Evolutionary conservation across 495 filamentous ascomycete species (phyloP).

Genomic region (Neurospora intermedia): DNA sequence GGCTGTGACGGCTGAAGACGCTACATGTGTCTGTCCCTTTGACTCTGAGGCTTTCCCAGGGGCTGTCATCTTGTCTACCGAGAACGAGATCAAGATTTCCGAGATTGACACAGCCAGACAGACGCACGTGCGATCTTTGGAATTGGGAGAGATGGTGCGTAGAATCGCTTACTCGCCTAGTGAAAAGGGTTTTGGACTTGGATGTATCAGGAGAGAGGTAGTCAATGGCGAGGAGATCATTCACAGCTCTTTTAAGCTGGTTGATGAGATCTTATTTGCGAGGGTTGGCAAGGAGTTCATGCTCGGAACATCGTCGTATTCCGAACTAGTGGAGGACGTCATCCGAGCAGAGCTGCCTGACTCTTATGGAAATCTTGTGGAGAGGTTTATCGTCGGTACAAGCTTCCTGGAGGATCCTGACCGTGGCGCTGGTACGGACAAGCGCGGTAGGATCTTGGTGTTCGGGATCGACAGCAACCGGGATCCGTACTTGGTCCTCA

Average conservation of each 20-base stretch:
- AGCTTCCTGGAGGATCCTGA: slow-evolving; percentile 56
- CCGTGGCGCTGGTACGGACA: slow-evolving; percentile 20
- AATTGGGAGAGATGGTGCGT: slow-evolving; percentile 71
- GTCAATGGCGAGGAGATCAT: slow-evolving; percentile 36
- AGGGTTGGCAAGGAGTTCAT: slow-evolving; percentile 30
- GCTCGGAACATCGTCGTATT: slow-evolving; percentile 40
- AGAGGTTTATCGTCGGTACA: slow-evolving; percentile 85
- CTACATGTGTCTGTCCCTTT: slow-evolving; percentile 70
- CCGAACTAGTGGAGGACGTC: slow-evolving; percentile 78
- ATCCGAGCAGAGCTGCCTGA: slow-evolving; percentile 65
- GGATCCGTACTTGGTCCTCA: slow-evolving; percentile 54
- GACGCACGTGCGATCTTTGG: slow-evolving; percentile 74
- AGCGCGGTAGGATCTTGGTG: slow-evolving; percentile 69
- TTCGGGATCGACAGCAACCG: slow-evolving; percentile 70
- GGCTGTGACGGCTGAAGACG: slow-evolving; percentile 85
- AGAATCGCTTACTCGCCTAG: slow-evolving; percentile 74
- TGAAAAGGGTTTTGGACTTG: slow-evolving; percentile 76
- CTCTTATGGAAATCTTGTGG: slow-evolving; percentile 49
- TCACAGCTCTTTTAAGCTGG: slow-evolving; percentile 38
- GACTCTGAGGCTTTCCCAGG: slow-evolving; percentile 70
- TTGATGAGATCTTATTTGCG: slow-evolving; percentile 42
- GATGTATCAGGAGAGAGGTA: slow-evolving; percentile 60
- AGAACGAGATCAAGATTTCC: slow-evolving; percentile 66
- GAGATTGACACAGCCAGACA: slow-evolving; percentile 73
- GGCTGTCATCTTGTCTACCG: slow-evolving; percentile 70